Base-by-base conservation (phyloP, 768 basidiomycete genomes). In the Mycena metata region DNA sequence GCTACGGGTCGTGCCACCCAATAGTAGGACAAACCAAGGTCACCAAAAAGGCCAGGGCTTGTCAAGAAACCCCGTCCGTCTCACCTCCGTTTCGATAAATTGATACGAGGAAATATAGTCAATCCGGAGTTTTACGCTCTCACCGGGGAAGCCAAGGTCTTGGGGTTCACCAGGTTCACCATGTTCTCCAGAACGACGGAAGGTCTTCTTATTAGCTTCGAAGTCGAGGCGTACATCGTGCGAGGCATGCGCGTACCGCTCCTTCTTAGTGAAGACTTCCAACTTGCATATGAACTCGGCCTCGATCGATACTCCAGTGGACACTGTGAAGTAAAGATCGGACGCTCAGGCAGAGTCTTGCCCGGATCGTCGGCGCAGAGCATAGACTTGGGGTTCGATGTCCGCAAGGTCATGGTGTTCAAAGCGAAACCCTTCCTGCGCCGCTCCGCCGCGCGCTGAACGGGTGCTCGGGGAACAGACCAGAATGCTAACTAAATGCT, bases 201-300 rank as follows among this genome's bases (percentile, higher is more conserved):
- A 0, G 74, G 74, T 0, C 19, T 17, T 0, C 55, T 54, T 7
- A 11, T 76, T 5, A 30, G 39, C 17, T 70, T 75, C 47, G 59
- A 66, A 7, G 62, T 67, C 4, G 77, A 78, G 55, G 72, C 73
- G 3, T 77, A 76, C 43, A 75, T 78, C 1, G 74, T 77, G 0
- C 61, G 69, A 5, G 66, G 64, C 4, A 79, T 79, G 78, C 60
- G 66, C 0, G 76, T 76, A 0, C 76, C 78, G 10, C n/a, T n/a
- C n/a, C n/a, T n/a, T n/a, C n/a, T n/a, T n/a, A n/a, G n/a, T n/a
- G n/a, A n/a, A n/a, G n/a, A n/a, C 50, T 79, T 76, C 69, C 75
- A 76, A 17, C 13, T 49, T 3, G 45, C 49, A 0, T 77, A 78
- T 61, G 76, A 75, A 35, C 21, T 79, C 4, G 63, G 56, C 4